Conservation (phyloP, 805 yeast genomes). For the Lipomyces spencermartinsiae region DNA sequence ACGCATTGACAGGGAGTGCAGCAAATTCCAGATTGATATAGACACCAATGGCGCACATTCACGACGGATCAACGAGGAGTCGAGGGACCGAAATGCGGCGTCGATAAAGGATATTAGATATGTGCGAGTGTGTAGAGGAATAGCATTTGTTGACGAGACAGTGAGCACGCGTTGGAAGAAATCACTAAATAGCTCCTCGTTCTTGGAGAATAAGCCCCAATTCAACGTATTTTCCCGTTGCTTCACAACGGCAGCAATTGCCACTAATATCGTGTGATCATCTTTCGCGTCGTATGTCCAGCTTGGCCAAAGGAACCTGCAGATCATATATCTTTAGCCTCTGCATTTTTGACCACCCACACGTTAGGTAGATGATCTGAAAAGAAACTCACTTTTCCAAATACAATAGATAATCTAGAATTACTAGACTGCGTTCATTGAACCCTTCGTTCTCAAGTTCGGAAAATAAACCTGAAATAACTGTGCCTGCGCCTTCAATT, state of each 20-base stretch:
- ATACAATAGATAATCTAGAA: slow-evolving; percentile 31
- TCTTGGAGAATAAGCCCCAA: slow-evolving; percentile 36
- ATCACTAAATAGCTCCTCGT: slow-evolving; percentile 42
- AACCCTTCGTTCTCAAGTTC: slow-evolving; percentile 15
- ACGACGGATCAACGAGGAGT: slow-evolving; percentile 38
- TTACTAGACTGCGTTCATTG: slow-evolving; percentile 1
- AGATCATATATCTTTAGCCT: not conserved
- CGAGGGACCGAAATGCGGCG: slow-evolving; percentile 41
- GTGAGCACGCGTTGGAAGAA: slow-evolving; percentile 47
- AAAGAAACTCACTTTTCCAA: slow-evolving; percentile 37
- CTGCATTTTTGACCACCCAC: not conserved
- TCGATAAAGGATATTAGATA: slow-evolving; percentile 42
- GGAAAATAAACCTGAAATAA: slow-evolving; percentile 14
- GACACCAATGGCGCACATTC: slow-evolving; percentile 47
- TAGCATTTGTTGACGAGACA: slow-evolving; percentile 21
- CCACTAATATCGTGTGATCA: slow-evolving; percentile 51
- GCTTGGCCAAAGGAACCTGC: slow-evolving; percentile 49
- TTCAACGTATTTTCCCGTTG: slow-evolving; percentile 23
- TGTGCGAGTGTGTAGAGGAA: slow-evolving; percentile 19
- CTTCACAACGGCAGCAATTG: slow-evolving; percentile 39
- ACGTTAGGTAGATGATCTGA: slow-evolving; percentile 36
- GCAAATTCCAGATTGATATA: slow-evolving; percentile 46
- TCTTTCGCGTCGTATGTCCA: slow-evolving; percentile 51
- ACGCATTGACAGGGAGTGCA: slow-evolving; percentile 36
- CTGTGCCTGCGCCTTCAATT: slow-evolving; percentile 15